Percentiles rank a stretch among this genome's conserved stretches.
Evolutionary conservation across 108 stramenopile genomes (phyloP).

Genomic region (Discostella stelligeroides): DNA sequence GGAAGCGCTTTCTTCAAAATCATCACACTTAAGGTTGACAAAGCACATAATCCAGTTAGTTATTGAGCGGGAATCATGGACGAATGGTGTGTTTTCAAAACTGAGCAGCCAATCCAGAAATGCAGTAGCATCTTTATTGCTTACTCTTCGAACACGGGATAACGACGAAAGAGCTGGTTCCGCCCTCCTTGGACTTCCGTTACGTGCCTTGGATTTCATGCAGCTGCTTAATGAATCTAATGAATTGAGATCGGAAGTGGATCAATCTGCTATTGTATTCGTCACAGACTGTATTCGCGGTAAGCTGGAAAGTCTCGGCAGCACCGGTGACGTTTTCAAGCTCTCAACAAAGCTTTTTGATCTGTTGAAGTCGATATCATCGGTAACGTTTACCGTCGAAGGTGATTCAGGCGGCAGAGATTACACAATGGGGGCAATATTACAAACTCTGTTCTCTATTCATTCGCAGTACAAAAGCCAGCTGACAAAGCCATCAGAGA

Average conservation of each 20-base stretch:
- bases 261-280: constrained; percentile 54
- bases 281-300: constrained; percentile 60
- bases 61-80: constrained; percentile 72
- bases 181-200: constrained; percentile 62
- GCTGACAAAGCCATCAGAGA: constrained; percentile 14
- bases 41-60: constrained; percentile 48
- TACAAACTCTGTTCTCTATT: constrained; percentile 39
- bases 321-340: constrained; percentile 28
- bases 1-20: constrained; percentile 33
- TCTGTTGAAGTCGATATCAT: constrained; percentile 36
- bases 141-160: constrained; percentile 40
- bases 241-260: constrained; percentile 25
- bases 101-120: constrained; percentile 41
- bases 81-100: constrained; percentile 60
- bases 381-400: constrained; percentile 1
- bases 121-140: constrained; percentile 40
- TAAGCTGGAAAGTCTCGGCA: constrained; percentile 44
- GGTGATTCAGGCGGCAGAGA: constrained; percentile 52
- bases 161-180: constrained; percentile 46
- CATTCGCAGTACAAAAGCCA: constrained; percentile 39
- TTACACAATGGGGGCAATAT: constrained; percentile 46
- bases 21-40: constrained; percentile 21
- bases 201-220: constrained; percentile 55
- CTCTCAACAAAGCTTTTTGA: constrained; percentile 50
- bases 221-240: constrained; percentile 43